Base-by-base conservation (phyloP, 139 green algal species). In the Pseudopediastrum boryanum region DNA sequence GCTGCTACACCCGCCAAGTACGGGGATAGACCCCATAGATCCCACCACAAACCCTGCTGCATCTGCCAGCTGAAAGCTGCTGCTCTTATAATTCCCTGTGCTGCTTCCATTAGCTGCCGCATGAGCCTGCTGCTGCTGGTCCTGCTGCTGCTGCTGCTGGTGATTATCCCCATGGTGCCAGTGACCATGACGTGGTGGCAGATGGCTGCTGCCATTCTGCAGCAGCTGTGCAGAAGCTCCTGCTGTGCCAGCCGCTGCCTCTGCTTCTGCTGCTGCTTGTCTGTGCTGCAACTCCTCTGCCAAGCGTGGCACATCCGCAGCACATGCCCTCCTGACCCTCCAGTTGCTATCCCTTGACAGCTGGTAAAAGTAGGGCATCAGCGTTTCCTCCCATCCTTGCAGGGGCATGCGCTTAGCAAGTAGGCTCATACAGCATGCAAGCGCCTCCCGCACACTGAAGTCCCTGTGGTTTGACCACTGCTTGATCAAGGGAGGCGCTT, bases 311-410 rank as follows among this genome's bases (percentile, higher is more conserved):
- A 81, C 46, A 48, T 81, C 74, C 33, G 58, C 16, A 33, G 76
- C 62, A 27, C 48, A 67, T 4, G 76, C 76, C 6, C 76, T 64
- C 4, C 76, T 50, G 27, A 82, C 76, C 10, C 76, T 50, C 76
- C 76, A 82, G 51, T 82, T 82, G 25, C 27, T 62, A 52, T 82
- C 76, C 3, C 64, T 38, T 39, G 51, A 77, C 19, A 82, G 65
- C 74, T 81, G 74, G 33, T 71, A 51, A 38, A 81, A 81, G 19
- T 51, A 74, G 9, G 74, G 74, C 23, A 81, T 62, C 62, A 81
- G 46, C 61, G 63, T 23, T 25, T 63, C n/a, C 35, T 74, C 62
- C 35, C 62, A 67, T 31, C 72, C 23, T n/a, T 48, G 10, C 9
- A 81, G 23, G 9, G 74, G 74, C 74, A 81, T 50, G 5, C 25